phyloP scores from a whole-genome alignment of 2,329 filamentous ascomycete species.

The Hymenoscyphus linearis region DNA sequence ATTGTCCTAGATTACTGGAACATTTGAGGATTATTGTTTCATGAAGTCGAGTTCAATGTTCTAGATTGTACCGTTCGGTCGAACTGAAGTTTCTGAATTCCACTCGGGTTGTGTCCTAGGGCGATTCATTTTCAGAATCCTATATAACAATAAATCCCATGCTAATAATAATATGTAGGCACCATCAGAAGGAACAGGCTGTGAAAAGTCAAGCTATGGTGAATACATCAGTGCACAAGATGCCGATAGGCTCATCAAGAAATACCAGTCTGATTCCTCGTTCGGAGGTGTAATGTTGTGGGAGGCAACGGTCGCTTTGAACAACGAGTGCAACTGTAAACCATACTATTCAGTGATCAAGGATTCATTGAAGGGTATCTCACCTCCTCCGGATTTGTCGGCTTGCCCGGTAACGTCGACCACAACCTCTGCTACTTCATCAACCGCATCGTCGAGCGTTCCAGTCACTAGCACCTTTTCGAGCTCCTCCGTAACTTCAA shows the following conservation, averaged over 20 bases:
- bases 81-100: too few species aligned
- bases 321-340: constrained; percentile 14
- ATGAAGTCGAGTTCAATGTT: too few species aligned
- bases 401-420: constrained; percentile 2
- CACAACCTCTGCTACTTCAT: background rate
- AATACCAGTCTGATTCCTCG: constrained; percentile 17
- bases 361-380: constrained; percentile 14
- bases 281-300: constrained; percentile 34
- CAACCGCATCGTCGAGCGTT: background rate
- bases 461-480: too few species aligned
- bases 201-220: constrained; percentile 4
- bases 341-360: constrained; percentile 19
- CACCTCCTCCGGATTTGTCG: background rate
- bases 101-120: too few species aligned
- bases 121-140: too few species aligned
- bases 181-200: constrained; percentile 7
- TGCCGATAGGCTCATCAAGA: constrained; percentile 21
- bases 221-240: constrained; percentile 25
- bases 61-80: too few species aligned
- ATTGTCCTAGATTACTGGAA: too few species aligned
- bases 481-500: background rate
- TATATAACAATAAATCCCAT: too few species aligned
- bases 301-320: constrained; percentile 26
- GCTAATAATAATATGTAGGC: background rate
- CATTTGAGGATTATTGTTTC: too few species aligned